Conservation (phyloP, 1,284 basidiomycete species). For the Phellopilus nigrolimitatus region DNA sequence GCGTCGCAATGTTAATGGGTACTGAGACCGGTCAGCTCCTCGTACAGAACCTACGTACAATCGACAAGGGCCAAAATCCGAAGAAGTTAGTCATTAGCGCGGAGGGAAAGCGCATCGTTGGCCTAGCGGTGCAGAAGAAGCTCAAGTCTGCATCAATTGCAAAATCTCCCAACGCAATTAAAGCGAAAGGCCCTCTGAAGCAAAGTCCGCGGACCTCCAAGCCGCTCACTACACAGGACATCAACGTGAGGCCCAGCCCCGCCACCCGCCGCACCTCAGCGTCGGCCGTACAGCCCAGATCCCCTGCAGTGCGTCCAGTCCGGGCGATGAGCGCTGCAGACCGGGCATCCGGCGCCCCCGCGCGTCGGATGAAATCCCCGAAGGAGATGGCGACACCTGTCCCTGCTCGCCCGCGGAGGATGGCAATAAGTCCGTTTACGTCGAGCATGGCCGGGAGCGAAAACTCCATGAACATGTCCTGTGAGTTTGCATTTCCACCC, state of each 20-base stretch:
- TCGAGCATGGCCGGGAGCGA: slow-evolving; percentile 1
- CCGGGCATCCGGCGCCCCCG: not conserved
- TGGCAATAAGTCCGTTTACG: not conserved
- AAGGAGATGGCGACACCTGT: not conserved
- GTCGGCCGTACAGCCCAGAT: not conserved
- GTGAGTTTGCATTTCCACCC: not conserved
- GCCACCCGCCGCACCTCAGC: not conserved
- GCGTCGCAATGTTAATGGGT: slow-evolving; percentile 58
- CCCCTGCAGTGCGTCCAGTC: not conserved
- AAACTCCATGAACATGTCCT: slow-evolving; percentile 2
- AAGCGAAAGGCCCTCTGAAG: not conserved
- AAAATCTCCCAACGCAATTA: not conserved
- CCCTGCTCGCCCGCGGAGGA: not conserved
- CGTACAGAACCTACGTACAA: slow-evolving; percentile 53
- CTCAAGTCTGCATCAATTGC: not conserved
- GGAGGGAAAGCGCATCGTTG: slow-evolving; percentile 41
- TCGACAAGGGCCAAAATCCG: slow-evolving; percentile 49
- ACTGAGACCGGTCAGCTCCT: slow-evolving; percentile 58
- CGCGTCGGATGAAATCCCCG: not conserved
- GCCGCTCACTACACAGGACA: slow-evolving; percentile 1
- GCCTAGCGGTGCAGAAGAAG: slow-evolving; percentile 44
- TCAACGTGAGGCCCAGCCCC: not conserved
- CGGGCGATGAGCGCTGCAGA: not conserved
- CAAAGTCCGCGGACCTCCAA: not conserved
- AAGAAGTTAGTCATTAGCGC: slow-evolving; percentile 48